A percentile compares a stretch with the other conserved stretches of the same genome.
phyloP scores from a whole-genome alignment of 2,329 filamentous ascomycete species.

The Lachnellula arida region DNA sequence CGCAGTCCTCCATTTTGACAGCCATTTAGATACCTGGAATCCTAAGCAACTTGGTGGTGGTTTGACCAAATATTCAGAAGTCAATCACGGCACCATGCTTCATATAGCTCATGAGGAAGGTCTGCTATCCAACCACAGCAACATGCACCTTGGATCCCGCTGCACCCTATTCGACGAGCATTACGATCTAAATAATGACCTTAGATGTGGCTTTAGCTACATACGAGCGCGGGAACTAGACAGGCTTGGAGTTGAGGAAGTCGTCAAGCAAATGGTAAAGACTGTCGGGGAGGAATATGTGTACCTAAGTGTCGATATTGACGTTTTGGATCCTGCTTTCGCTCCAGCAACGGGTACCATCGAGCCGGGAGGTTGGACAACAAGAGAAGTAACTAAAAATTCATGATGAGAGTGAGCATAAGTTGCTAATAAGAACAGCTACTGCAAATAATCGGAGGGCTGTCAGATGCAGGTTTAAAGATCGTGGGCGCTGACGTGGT shows the following conservation, averaged over 20 bases:
- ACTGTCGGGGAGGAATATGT: slow-evolving; percentile 27
- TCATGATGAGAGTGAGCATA: not conserved
- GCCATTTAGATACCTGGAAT: slow-evolving; percentile 31
- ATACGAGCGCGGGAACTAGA: slow-evolving; percentile 28
- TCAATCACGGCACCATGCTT: slow-evolving; percentile 32
- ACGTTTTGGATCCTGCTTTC: slow-evolving; percentile 30
- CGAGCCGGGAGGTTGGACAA: slow-evolving; percentile 32
- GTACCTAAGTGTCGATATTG: slow-evolving; percentile 31
- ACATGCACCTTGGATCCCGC: slow-evolving; percentile 30
- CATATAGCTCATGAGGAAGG: slow-evolving; percentile 33
- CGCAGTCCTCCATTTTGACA: slow-evolving; percentile 30
- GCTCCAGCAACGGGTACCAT: slow-evolving; percentile 31
- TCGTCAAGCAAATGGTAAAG: slow-evolving; percentile 27
- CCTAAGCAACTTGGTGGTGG: slow-evolving; percentile 28
- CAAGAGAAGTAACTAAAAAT: slow-evolving; percentile 24
- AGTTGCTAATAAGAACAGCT: slow-evolving; percentile 16
- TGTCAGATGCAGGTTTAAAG: slow-evolving; percentile 27
- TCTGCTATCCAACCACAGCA: slow-evolving; percentile 27
- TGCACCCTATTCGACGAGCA: slow-evolving; percentile 24
- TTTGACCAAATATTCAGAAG: slow-evolving; percentile 25
- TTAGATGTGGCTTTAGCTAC: slow-evolving; percentile 27
- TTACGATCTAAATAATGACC: slow-evolving; percentile 29
- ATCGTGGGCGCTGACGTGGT: slow-evolving; percentile 32
- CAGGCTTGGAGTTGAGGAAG: slow-evolving; percentile 23
- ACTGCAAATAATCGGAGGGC: slow-evolving; percentile 26